Evolutionary conservation across 2,329 filamentous ascomycete genomes (phyloP).

Genomic region (Hirsutella minnesotensis): DNA sequence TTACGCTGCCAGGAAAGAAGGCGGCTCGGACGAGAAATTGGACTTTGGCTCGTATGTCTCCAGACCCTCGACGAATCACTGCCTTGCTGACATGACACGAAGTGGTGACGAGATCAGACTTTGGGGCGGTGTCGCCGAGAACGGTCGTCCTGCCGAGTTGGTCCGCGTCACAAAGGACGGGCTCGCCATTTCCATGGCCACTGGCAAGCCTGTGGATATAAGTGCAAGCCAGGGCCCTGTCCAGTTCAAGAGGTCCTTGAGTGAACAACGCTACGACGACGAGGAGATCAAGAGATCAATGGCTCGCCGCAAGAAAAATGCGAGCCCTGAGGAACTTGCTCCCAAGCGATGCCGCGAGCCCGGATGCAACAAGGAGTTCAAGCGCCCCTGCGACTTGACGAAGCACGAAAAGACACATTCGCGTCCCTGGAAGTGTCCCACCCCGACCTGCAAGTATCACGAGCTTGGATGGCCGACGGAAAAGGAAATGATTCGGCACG

Average conservation of each 20-base stretch:
- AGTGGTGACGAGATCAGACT: slow-evolving; percentile 61
- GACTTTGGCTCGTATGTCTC: slow-evolving; percentile 44
- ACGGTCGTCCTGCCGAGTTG: slow-evolving; percentile 73
- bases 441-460: slow-evolving; percentile 77
- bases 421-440: slow-evolving; percentile 86
- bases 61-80: slow-evolving; percentile 15
- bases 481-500: slow-evolving; percentile 91
- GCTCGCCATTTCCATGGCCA: slow-evolving; percentile 66
- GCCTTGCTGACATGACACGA: slow-evolving; percentile 16
- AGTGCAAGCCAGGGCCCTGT: slow-evolving; percentile 37
- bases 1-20: slow-evolving; percentile 55
- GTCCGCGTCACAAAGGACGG: slow-evolving; percentile 73
- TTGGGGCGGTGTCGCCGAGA: slow-evolving; percentile 68
- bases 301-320: slow-evolving; percentile 91
- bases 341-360: slow-evolving; percentile 65
- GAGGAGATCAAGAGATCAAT: slow-evolving; percentile 82
- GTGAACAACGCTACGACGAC: slow-evolving; percentile 62
- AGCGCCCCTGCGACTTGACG: slow-evolving; percentile 90
- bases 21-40: slow-evolving; percentile 43
- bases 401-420: slow-evolving; percentile 98
- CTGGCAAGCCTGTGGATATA: slow-evolving; percentile 50
- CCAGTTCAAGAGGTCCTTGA: slow-evolving; percentile 54
- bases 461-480: slow-evolving; percentile 90
- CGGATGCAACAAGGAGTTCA: slow-evolving; percentile 83
- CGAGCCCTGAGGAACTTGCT: slow-evolving; percentile 70